Evolutionary conservation across 2,329 filamentous ascomycete species (phyloP).

Genomic region (Plenodomus biglobosus): DNA sequence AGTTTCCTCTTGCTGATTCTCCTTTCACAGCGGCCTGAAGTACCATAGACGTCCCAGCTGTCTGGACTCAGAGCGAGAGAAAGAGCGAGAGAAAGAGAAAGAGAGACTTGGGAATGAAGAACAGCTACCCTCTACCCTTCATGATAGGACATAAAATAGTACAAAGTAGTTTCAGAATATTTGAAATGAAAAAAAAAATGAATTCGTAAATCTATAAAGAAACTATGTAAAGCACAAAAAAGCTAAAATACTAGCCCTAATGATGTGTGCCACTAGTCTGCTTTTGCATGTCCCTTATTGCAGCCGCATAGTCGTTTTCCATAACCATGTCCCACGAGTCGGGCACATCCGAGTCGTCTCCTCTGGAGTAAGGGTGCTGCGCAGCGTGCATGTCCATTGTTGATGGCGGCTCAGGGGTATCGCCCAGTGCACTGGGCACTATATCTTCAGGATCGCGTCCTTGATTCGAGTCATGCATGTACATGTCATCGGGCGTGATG

Average conservation of each 20-base stretch:
- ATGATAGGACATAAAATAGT: too few species aligned
- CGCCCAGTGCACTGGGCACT: conserved; percentile 31
- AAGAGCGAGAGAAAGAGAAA: too few species aligned
- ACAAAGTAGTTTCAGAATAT: too few species aligned
- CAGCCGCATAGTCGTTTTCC: conserved; percentile 34
- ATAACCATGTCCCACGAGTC: conserved; percentile 21
- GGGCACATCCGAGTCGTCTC: conserved; percentile 18
- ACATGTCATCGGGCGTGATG: conserved; percentile 20
- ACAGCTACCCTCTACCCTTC: too few species aligned
- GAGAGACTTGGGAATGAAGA: too few species aligned
- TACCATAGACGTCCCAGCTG: too few species aligned
- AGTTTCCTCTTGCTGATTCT: too few species aligned
- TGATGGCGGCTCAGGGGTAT: conserved; percentile 15
- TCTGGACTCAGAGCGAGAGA: too few species aligned
- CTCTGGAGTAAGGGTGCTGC: conserved; percentile 23
- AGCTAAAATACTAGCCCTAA: neutral
- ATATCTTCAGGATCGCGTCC: conserved; percentile 33
- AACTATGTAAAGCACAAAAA: too few species aligned
- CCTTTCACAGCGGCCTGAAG: too few species aligned
- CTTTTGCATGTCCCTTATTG: conserved; percentile 31
- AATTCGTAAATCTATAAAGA: too few species aligned
- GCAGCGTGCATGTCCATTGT: conserved; percentile 15
- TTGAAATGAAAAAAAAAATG: too few species aligned
- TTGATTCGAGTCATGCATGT: conserved; percentile 12
- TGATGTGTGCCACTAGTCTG: neutral